Percentiles rank a stretch among this genome's conserved stretches.
Evolutionary conservation across 805 yeast genomes (phyloP).

Genomic region (Saturnispora serradocipensis): DNA sequence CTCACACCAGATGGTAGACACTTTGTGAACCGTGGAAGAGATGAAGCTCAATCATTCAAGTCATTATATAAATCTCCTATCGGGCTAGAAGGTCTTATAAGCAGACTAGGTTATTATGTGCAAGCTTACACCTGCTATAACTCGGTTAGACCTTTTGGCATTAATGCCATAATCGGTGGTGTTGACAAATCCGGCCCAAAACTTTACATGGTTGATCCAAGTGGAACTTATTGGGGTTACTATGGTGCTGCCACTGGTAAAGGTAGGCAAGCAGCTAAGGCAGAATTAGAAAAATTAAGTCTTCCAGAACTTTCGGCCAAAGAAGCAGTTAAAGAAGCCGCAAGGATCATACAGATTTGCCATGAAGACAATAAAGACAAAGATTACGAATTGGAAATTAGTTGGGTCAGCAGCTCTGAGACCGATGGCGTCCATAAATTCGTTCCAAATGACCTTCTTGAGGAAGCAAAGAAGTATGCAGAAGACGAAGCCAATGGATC

Average conservation of each 20-base stretch:
- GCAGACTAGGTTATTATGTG: slow-evolving; percentile 81
- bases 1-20: slow-evolving; percentile 95
- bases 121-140: slow-evolving; percentile 94
- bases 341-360: slow-evolving; percentile 83
- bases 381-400: slow-evolving; percentile 88
- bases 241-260: slow-evolving; percentile 96
- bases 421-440: slow-evolving; percentile 74
- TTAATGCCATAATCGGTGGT: slow-evolving; percentile 89
- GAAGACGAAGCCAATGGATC: slow-evolving; percentile 69
- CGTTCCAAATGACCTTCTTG: slow-evolving; percentile 70
- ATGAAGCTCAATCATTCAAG: slow-evolving; percentile 77
- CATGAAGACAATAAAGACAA: slow-evolving; percentile 98
- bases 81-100: slow-evolving; percentile 73
- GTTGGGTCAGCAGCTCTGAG: slow-evolving; percentile 74
- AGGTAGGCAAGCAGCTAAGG: slow-evolving; percentile 97
- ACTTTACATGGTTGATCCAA: slow-evolving; percentile 94
- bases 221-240: slow-evolving; percentile 97
- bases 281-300: slow-evolving; percentile 87
- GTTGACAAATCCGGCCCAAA: slow-evolving; percentile 79
- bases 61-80: slow-evolving; percentile 67
- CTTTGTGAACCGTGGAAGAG: slow-evolving; percentile 84
- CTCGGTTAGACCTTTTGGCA: slow-evolving; percentile 97
- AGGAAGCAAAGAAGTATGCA: slow-evolving; percentile 79
- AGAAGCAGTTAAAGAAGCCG: slow-evolving; percentile 91
- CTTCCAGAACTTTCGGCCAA: slow-evolving; percentile 55